phyloP scores from a whole-genome alignment of 306 rosid species.

The Arachis hypogaea region DNA sequence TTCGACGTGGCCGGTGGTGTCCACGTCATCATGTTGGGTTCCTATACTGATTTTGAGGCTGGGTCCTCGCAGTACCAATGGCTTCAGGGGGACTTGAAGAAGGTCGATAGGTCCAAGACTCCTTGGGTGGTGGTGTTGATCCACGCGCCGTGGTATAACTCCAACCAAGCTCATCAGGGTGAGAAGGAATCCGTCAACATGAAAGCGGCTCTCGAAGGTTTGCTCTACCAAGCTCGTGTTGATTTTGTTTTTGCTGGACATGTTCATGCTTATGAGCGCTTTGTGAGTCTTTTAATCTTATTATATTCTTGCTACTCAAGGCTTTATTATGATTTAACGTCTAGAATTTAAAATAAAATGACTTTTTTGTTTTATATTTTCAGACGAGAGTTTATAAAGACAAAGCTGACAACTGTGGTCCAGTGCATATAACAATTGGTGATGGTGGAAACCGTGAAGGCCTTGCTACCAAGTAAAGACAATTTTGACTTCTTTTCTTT shows the following conservation, averaged over 20 bases:
- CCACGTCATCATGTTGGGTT: slow-evolving; percentile 87
- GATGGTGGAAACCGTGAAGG: slow-evolving; percentile 99
- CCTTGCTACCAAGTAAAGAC: slow-evolving; percentile 61
- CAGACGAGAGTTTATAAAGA: slow-evolving; percentile 81
- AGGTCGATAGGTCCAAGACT: slow-evolving; percentile 56
- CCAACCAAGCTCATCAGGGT: slow-evolving; percentile 75
- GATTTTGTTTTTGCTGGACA: slow-evolving; percentile 84
- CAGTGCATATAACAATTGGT: slow-evolving; percentile 74
- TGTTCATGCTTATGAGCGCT: slow-evolving; percentile 90
- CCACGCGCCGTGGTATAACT: slow-evolving; percentile 93
- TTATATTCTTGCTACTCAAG: neutral
- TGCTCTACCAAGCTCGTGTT: slow-evolving; percentile 67
- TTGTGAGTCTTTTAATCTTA: slow-evolving; percentile 52
- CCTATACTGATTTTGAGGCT: slow-evolving; percentile 60
- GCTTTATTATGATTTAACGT: too few relatives aligned
- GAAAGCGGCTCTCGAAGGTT: slow-evolving; percentile 71
- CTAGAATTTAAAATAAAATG: too few relatives aligned
- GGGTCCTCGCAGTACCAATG: slow-evolving; percentile 68
- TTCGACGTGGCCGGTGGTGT: slow-evolving; percentile 75
- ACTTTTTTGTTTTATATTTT: neutral
- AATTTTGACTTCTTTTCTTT: neutral
- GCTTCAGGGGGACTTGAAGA: slow-evolving; percentile 60
- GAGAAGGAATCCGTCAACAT: slow-evolving; percentile 63
- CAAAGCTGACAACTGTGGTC: slow-evolving; percentile 62
- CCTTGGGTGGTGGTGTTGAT: slow-evolving; percentile 70